Evolutionary conservation across 495 filamentous ascomycete species (phyloP).

Genomic region (Podospora australis): DNA sequence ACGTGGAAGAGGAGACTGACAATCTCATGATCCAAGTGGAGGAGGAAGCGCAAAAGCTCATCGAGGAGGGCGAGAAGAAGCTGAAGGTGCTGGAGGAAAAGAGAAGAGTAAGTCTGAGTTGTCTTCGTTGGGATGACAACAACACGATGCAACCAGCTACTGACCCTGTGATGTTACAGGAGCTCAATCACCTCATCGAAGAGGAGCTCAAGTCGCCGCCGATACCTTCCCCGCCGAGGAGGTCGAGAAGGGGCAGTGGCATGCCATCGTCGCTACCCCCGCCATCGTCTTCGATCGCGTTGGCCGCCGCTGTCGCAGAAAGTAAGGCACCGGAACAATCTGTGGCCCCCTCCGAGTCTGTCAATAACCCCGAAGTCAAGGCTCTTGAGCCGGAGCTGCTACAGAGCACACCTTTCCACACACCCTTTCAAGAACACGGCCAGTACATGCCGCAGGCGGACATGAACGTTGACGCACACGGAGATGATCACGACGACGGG

Average conservation of each 20-base stretch:
- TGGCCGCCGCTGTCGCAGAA: not conserved
- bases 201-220: conserved; percentile 25
- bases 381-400: not conserved
- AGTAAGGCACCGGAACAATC: not conserved
- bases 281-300: too few species aligned
- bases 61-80: conserved; percentile 20
- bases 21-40: conserved; percentile 25
- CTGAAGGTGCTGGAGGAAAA: conserved; percentile 26
- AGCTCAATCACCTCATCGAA: conserved; percentile 32
- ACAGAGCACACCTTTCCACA: too few species aligned
- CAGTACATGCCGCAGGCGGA: not conserved
- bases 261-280: too few species aligned
- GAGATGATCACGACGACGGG: too few species aligned
- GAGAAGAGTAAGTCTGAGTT: conserved; percentile 20
- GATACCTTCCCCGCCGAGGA: conserved; percentile 8
- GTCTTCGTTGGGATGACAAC: too few species aligned
- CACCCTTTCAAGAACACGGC: not conserved
- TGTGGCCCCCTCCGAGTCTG: not conserved
- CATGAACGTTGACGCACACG: not conserved
- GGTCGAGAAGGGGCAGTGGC: conserved; percentile 3
- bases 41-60: conserved; percentile 17
- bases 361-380: not conserved
- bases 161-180: conserved; percentile 17
- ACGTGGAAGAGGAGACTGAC: conserved; percentile 27
- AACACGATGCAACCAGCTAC: too few species aligned